Evolutionary conservation across 106 monocot genomes (phyloP), one percentile per base, ranked within the genome.

Genomic region (Apostasia shenzhenica): DNA sequence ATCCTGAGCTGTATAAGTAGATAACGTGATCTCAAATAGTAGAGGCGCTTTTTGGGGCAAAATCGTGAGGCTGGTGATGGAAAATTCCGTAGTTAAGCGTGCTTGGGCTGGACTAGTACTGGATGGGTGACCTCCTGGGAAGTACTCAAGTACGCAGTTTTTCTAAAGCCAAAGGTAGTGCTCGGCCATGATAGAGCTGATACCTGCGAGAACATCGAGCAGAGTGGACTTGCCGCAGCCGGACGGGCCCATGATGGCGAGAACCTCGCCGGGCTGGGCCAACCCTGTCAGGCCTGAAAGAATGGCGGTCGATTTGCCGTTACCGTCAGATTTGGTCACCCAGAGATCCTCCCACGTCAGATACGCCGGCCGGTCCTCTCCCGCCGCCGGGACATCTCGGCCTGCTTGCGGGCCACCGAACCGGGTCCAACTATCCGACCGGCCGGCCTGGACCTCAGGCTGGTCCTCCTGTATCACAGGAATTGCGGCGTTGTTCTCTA

Each of bases 191-290:
- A 44, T 8, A 8, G 6, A 39, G 38, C 12, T 47, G 8, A 4
- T 49, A 60, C 59, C 72, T 3, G 59, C 53, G 14, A 61, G 63
- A 2, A 42, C 10, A 14, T 70, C 70, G 9, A 75, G 80, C 6
- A 80, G 75, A 0, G 80, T 70, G 0, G 80, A 74, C 50, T 79
- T 79, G 6, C 79, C 79, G 37, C 79, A 74, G n/a, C 79, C 80
- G 6, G 80, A 75, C 0, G 80, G 80, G 1, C 75, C 75, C 75
- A 80, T 75, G 65, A 80, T 65, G 41, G 65, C 75, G 9, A 80
- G 45, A 1, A 75, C 70, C 75, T 75, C 53, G 1, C 75, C 67
- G 3, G 75, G 70, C 57, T 44, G 69, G 1, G 80, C 80, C 6
- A 50, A 70, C 8, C 80, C 80, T 6, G 67, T 70, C 45, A 80